Evolutionary conservation across 75 land plant species (phyloP).

Genomic region (Ceratopteris richardii): DNA sequence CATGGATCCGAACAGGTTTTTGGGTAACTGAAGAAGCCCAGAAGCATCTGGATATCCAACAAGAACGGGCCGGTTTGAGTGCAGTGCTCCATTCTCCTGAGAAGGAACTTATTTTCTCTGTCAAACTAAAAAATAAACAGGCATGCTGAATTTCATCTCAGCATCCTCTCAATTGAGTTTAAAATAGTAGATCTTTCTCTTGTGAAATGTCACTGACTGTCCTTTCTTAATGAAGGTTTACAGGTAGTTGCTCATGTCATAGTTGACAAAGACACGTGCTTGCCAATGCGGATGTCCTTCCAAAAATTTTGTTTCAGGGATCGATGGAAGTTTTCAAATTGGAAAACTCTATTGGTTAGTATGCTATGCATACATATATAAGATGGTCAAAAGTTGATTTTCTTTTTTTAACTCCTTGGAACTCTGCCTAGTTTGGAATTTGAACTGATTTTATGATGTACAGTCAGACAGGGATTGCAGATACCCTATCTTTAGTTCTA

Average conservation of each 20-base stretch:
- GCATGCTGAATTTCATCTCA: background rate
- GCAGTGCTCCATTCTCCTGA: conserved; percentile 7
- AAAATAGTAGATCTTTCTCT: too few species aligned
- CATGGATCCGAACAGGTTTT: conserved; percentile 42
- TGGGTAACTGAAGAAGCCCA: conserved; percentile 40
- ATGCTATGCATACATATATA: too few species aligned
- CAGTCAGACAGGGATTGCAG: conserved; percentile 16
- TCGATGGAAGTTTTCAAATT: conserved; percentile 26
- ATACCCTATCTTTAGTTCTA: conserved; percentile 14
- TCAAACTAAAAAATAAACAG: conserved; percentile 19
- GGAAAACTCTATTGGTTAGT: conserved; percentile 24
- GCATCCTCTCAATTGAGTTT: background rate
- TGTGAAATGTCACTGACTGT: too few species aligned
- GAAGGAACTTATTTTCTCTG: conserved; percentile 10
- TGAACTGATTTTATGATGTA: too few species aligned
- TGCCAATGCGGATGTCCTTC: conserved; percentile 22
- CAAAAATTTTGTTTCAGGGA: conserved; percentile 19
- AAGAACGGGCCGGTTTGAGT: conserved; percentile 10
- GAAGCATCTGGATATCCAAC: conserved; percentile 19
- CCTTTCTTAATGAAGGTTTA: background rate
- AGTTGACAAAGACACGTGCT: conserved; percentile 17
- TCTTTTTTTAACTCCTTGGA: too few species aligned
- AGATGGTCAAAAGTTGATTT: too few species aligned
- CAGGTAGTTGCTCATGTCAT: conserved; percentile 31
- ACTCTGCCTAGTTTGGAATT: too few species aligned